Evolutionary conservation across 2,329 filamentous ascomycete species (phyloP), one percentile per base, ranked within the genome.

Genomic region (Fusarium abutilonis): DNA sequence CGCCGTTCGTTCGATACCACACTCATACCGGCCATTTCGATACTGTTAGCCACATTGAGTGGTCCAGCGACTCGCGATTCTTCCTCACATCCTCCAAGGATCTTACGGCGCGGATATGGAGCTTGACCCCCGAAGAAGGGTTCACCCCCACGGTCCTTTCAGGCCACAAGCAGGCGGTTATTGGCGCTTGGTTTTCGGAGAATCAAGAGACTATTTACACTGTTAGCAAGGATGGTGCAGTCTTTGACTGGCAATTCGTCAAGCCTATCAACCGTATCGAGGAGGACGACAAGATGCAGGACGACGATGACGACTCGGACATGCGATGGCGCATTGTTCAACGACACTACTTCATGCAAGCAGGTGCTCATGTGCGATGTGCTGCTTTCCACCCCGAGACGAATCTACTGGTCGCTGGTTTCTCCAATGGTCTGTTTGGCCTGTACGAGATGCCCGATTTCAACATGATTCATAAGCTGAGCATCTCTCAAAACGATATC

Each of bases 141-240:
- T 98, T 98, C 76, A 86, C 88, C 45, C 93, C 94, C 1, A 99
- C 95, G 2, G 92, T 93, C 14, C 79, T 99, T 60, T 89, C 92
- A 4, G 95, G 95, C 2, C 96, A 99, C 77, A 89, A 93, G 74
- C 93, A 97, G 76, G 89, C 86, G 14, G 91, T 99, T 4, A 84
- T 96, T 51, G 92, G 90, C n/a, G 93, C 93, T n/a, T 99, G 93
- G 88, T 99, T 99, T 74, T 96, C 93, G 1, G 88, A 90, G 60
- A 89, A 96, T 68, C 95, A 99, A 74, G 96, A 99, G 78, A 92
- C 87, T 44, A 96, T 99, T 50, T 99, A 95, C 74, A 98, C 95
- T 0, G 87, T 97, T 64, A 97, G 94, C 77, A 96, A 96, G 75
- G 96, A 99, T 75, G 96, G 95, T n/a, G 93, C 95, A 3, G 84